Conservation (phyloP, 176 grass and related monocot species). For the Oryza longistaminata region DNA sequence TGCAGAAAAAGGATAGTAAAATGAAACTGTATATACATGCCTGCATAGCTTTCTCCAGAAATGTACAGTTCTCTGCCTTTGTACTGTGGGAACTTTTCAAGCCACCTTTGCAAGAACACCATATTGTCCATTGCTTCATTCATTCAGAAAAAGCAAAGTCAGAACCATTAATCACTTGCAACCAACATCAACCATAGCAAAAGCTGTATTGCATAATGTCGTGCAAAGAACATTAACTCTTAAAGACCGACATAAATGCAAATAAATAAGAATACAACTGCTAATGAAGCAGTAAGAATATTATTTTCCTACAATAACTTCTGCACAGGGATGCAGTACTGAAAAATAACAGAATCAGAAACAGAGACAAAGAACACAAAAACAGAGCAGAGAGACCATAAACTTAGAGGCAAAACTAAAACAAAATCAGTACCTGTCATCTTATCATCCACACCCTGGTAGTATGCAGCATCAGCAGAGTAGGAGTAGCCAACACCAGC, state of each 20-base stretch:
- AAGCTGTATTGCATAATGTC: background rate
- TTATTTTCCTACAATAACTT: background rate
- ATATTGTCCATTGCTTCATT: constrained; percentile 85
- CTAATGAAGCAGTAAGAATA: background rate
- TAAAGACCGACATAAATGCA: background rate
- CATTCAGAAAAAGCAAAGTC: constrained; percentile 41
- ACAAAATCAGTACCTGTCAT: constrained; percentile 62
- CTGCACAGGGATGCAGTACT: background rate
- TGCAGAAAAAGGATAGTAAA: no score
- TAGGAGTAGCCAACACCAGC: constrained; percentile 93
- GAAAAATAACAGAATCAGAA: background rate
- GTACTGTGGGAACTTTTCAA: constrained; percentile 86
- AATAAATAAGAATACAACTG: background rate
- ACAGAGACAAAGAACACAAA: background rate
- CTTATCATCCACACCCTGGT: constrained; percentile 84
- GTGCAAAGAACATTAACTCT: background rate
- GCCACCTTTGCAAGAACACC: constrained; percentile 89
- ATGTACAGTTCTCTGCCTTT: constrained; percentile 87
- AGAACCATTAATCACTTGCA: constrained; percentile 40
- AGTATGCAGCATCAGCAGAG: constrained; percentile 72
- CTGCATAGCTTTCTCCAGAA: constrained; percentile 94
- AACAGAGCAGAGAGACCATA: background rate
- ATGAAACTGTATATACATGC: constrained; percentile 24
- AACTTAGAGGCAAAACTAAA: background rate
- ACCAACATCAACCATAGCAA: background rate